These are phyloP conservation scores for Claviceps spartinae DNA, from an alignment of 2,329 filamentous ascomycete species.

Conservation along the genomic window DNA sequence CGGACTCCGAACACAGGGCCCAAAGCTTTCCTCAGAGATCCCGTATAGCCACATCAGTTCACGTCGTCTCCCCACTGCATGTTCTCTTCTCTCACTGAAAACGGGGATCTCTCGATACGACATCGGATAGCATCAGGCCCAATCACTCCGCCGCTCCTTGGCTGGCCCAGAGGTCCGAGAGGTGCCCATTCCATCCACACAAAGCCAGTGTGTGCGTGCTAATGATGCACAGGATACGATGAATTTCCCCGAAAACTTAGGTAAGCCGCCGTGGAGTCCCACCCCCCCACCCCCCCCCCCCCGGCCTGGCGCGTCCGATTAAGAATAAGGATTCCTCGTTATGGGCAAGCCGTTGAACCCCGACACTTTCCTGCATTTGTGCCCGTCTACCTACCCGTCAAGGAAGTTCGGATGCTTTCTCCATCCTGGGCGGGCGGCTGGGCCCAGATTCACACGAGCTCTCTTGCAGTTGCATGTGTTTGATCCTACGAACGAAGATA, in stretches of 20 bases:
- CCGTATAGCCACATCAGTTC: background rate
- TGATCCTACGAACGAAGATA: background rate
- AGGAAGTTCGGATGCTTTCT: background rate
- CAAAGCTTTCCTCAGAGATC: background rate
- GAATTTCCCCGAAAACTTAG: background rate
- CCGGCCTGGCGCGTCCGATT: no score
- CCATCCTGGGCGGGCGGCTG: background rate
- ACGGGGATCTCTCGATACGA: background rate
- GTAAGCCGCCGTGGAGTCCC: background rate
- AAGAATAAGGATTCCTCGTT: no score
- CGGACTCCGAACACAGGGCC: background rate
- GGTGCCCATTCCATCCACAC: background rate
- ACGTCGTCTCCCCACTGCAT: no score
- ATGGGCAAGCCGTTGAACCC: no score
- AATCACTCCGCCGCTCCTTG: background rate
- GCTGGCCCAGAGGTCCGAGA: background rate
- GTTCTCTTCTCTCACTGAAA: background rate
- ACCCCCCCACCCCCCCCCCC: no score
- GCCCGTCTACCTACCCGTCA: background rate
- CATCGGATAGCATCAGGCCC: background rate
- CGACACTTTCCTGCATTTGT: background rate
- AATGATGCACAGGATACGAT: slow-evolving; percentile 2
- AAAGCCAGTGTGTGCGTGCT: background rate
- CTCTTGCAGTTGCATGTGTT: background rate
- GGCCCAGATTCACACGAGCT: background rate